Evolutionary conservation across 1,284 basidiomycete species (phyloP), one percentile per base, ranked within the genome.

Genomic region (Anthracocystis panici-leucophaei): DNA sequence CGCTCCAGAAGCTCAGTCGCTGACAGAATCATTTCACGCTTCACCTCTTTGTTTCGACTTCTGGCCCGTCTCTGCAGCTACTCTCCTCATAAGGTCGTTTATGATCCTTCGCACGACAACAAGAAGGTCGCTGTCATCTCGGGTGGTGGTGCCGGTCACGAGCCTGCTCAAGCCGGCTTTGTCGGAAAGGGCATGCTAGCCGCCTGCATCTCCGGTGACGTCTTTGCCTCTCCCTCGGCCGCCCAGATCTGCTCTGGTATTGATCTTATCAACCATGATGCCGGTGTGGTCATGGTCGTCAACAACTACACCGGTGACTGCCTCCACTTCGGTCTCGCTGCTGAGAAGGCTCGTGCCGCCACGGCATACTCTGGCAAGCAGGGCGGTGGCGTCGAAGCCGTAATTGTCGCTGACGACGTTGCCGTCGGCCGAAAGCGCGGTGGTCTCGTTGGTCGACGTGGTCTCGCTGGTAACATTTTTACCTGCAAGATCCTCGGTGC

Each of bases 171-270:
- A 60, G 80, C 77, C 25, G 81, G 86, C 27, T 83, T 86, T 51
- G 86, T 87, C 8, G 87, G 87, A 20, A 67, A 75, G 38, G 87
- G 87, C 1, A 78, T 88, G 72, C 79, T 88, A 40, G 82, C 84
- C 14, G 87, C 86, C 5, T 83, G 84, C 69, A 86, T 87, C 11
- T 85, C 85, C 0, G 87, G 87, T n/a, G 87, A 88, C 72, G 85
- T 88, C 27, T 89, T 89, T 77, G 88, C 88, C 7, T 87, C 86
- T 56, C 88, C 88, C 0, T 87, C 85, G 31, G 87, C 88, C 3
- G 83, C 81, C 50, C 88, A 88, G 78, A 87, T 88, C 38, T 83
- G 83, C 52, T 78, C 80, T 4, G 87, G 86, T 29, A 84, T 85
- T 20, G 87, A 87, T 66, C 85, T 87, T 65, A 82, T 83, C 50